Percentiles rank a stretch among this genome's conserved stretches.
Evolutionary conservation across 148 eudicot species (phyloP).

Genomic region (Arctostaphylos glauca): DNA sequence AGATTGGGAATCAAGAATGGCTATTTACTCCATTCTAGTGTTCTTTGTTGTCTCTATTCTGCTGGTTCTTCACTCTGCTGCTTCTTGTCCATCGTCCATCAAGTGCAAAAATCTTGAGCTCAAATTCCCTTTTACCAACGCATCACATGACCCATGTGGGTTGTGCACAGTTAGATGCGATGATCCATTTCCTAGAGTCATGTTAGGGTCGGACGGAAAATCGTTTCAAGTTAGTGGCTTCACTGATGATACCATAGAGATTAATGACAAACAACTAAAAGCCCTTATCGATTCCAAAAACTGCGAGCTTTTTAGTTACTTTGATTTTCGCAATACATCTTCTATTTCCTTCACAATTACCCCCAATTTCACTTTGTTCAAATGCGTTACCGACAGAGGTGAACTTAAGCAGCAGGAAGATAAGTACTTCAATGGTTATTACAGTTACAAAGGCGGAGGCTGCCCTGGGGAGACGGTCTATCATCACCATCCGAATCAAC

Average conservation of each 20-base stretch:
- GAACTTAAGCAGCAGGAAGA: background rate
- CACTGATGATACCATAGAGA: background rate
- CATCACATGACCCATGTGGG: conserved; percentile 27
- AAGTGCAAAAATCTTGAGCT: conserved; percentile 21
- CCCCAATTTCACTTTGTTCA: conserved; percentile 25
- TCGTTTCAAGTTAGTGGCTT: no score
- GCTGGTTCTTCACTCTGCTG: background rate
- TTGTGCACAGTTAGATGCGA: conserved; percentile 28
- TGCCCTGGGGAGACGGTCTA: background rate
- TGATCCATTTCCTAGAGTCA: background rate
- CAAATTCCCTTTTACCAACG: conserved; percentile 35
- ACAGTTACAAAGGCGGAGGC: background rate
- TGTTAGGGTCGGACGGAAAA: conserved; percentile 5
- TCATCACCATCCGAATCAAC: background rate
- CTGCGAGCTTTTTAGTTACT: background rate
- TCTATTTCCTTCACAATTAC: conserved; percentile 11
- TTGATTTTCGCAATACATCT: conserved; percentile 5
- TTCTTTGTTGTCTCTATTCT: background rate
- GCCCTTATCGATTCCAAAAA: background rate
- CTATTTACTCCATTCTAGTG: background rate
- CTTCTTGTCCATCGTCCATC: conserved; percentile 30
- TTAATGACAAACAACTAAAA: background rate
- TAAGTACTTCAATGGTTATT: background rate
- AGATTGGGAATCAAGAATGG: background rate
- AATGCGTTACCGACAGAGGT: conserved; percentile 1